A percentile compares a stretch with the other conserved stretches of the same genome.
These are phyloP conservation scores for Ogataea nonfermentans DNA, from an alignment of 805 yeast species.

Conservation along the genomic window DNA sequence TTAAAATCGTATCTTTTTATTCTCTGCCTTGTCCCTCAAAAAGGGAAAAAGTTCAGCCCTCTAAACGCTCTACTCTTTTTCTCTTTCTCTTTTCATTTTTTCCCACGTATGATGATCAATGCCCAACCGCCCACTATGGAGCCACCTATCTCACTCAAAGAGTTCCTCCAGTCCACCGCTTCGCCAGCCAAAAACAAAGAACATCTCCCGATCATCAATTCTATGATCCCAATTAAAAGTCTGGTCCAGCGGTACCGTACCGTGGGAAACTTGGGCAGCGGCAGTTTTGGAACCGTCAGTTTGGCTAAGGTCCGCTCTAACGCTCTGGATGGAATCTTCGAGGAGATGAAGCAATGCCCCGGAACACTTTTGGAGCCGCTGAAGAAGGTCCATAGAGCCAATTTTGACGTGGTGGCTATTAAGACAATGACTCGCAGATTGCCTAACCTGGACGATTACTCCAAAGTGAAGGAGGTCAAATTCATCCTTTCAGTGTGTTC, in stretches of 20 bases:
- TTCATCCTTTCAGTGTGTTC: conserved; percentile 67
- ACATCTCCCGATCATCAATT: neutral
- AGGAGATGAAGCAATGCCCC: conserved; percentile 25
- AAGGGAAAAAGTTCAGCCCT: conserved; percentile 7
- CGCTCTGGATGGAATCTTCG: conserved; percentile 12
- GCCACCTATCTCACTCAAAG: conserved; percentile 15
- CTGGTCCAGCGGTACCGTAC: conserved; percentile 45
- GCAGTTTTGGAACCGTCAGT: conserved; percentile 72
- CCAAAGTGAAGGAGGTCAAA: conserved; percentile 60
- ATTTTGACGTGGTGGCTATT: conserved; percentile 60
- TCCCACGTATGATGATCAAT: conserved; percentile 13
- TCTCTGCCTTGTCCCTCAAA: conserved; percentile 8
- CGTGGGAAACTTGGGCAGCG: conserved; percentile 61
- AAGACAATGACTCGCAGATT: conserved; percentile 69
- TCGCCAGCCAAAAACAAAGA: conserved; percentile 11
- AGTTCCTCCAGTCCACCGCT: conserved; percentile 13
- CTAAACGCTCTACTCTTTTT: conserved; percentile 11
- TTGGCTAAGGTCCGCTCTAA: conserved; percentile 50
- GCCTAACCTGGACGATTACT: conserved; percentile 51
- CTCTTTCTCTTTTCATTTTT: conserved; percentile 5
- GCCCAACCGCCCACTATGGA: conserved; percentile 17
- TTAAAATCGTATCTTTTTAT: neutral
- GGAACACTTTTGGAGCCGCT: conserved; percentile 54
- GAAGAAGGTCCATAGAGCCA: conserved; percentile 17
- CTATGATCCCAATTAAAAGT: conserved; percentile 40